Percentiles rank a stretch among this genome's conserved stretches.
Conservation (phyloP, 129 eudicot species). For the Rutidosis leptorrhynchoides region DNA sequence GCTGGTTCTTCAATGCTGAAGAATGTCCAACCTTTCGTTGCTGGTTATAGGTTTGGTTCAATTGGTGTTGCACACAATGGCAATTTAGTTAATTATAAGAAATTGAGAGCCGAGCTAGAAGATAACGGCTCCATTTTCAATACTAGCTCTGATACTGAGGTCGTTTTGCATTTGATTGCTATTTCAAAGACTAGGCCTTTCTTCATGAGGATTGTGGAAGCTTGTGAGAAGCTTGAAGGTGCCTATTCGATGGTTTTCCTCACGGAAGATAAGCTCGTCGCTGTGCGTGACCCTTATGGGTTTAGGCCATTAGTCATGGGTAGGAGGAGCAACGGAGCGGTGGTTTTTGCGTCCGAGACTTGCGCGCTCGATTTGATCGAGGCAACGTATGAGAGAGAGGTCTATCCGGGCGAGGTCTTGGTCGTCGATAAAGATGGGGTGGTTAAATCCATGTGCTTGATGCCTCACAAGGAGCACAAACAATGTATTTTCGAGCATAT, state of each 20-base stretch:
- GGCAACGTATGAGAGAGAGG: constrained; percentile 79
- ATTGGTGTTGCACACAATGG: constrained; percentile 90
- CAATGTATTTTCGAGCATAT: constrained; percentile 85
- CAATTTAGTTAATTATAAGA: constrained; percentile 68
- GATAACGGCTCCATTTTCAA: constrained; percentile 85
- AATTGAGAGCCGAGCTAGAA: constrained; percentile 55
- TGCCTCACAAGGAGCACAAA: constrained; percentile 69
- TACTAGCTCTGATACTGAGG: constrained; percentile 87
- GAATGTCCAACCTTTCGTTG: constrained; percentile 85
- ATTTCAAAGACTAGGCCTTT: constrained; percentile 68
- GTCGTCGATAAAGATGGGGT: constrained; percentile 69
- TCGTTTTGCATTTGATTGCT: constrained; percentile 78
- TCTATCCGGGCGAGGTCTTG: constrained; percentile 76
- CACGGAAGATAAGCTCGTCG: constrained; percentile 83
- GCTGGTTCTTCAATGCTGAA: constrained; percentile 75
- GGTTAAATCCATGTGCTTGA: constrained; percentile 51
- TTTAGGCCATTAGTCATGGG: constrained; percentile 96
- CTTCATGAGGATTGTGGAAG: constrained; percentile 71
- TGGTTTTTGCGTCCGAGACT: constrained; percentile 87
- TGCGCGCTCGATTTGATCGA: constrained; percentile 90
- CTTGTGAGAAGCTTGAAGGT: constrained; percentile 77
- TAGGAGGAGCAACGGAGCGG: constrained; percentile 70
- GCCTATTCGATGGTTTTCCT: constrained; percentile 92
- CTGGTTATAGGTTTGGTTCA: constrained; percentile 64
- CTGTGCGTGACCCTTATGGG: constrained; percentile 84